These are phyloP conservation scores for Gossypium aridum DNA, from an alignment of 441 rosid species.

Conservation along the genomic window DNA sequence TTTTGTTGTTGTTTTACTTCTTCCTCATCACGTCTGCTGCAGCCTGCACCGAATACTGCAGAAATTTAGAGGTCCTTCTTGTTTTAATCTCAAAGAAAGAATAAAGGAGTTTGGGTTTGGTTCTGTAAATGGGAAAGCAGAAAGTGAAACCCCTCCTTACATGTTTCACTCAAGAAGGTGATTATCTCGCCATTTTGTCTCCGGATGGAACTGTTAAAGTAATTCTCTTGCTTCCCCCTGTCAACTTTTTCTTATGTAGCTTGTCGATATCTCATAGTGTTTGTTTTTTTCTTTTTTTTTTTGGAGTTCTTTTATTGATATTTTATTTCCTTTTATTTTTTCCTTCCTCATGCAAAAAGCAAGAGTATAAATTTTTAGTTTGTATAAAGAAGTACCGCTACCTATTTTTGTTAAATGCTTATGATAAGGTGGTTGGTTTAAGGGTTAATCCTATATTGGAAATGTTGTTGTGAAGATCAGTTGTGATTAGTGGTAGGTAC, in stretches of 20 bases:
- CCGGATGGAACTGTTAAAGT: slow-evolving; percentile 17
- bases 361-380: neutral
- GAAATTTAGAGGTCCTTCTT: neutral
- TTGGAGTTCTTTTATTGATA: neutral
- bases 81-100: neutral
- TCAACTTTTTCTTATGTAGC: neutral
- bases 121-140: slow-evolving; percentile 21
- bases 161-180: slow-evolving; percentile 20
- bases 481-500: neutral
- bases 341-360: neutral
- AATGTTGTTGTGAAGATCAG: neutral
- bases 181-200: slow-evolving; percentile 27
- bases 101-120: neutral
- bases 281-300: neutral
- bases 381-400: neutral
- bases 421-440: neutral
- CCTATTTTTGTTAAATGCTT: neutral
- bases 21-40: neutral
- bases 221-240: neutral
- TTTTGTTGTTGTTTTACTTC: neutral
- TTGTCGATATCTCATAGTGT: neutral
- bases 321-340: neutral
- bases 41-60: neutral
- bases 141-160: slow-evolving; percentile 20
- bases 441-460: neutral